A percentile compares a stretch with the other conserved stretches of the same genome.
Evolutionary conservation across 1,284 basidiomycete species (phyloP).

Genomic region (Violaceomyces palustris): DNA sequence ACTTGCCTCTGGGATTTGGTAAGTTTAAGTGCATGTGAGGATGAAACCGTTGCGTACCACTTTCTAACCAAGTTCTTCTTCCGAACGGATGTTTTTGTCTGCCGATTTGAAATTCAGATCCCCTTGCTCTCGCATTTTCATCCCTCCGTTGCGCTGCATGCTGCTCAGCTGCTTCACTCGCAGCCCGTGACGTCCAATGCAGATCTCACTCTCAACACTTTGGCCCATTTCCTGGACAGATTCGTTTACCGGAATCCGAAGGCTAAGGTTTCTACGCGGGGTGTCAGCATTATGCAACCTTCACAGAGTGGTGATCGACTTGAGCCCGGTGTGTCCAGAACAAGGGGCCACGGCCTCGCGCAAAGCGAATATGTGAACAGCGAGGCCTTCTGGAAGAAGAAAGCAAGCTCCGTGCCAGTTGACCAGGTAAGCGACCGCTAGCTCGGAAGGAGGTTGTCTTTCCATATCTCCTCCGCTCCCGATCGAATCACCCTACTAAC

Average conservation of each 20-base stretch:
- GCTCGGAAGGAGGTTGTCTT: too few species aligned
- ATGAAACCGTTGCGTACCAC: not conserved
- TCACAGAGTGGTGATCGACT: slow-evolving; percentile 56
- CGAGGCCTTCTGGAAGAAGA: slow-evolving; percentile 70
- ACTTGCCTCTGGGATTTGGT: slow-evolving; percentile 55
- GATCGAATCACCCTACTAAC: too few species aligned
- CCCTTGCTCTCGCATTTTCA: slow-evolving; percentile 79
- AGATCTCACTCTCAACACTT: slow-evolving; percentile 86
- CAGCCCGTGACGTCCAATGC: slow-evolving; percentile 68
- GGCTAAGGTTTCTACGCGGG: slow-evolving; percentile 70
- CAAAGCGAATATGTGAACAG: slow-evolving; percentile 66
- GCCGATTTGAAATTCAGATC: too few species aligned
- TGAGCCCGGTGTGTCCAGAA: slow-evolving; percentile 60
- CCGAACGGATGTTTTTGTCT: too few species aligned
- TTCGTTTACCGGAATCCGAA: slow-evolving; percentile 96
- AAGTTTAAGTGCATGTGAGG: too few species aligned
- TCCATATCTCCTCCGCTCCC: slow-evolving; percentile 44
- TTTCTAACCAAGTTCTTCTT: too few species aligned
- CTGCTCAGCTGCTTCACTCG: slow-evolving; percentile 75
- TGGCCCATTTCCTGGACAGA: slow-evolving; percentile 82
- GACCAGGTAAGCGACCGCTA: too few species aligned
- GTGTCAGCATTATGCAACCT: slow-evolving; percentile 83
- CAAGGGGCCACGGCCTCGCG: slow-evolving; percentile 59
- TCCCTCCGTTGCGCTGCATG: slow-evolving; percentile 81
- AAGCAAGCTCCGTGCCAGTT: slow-evolving; percentile 71